A percentile compares a stretch with the other conserved stretches of the same genome.
phyloP scores from a whole-genome alignment of 805 yeast species.

The Cyberlindnera saturnus region DNA sequence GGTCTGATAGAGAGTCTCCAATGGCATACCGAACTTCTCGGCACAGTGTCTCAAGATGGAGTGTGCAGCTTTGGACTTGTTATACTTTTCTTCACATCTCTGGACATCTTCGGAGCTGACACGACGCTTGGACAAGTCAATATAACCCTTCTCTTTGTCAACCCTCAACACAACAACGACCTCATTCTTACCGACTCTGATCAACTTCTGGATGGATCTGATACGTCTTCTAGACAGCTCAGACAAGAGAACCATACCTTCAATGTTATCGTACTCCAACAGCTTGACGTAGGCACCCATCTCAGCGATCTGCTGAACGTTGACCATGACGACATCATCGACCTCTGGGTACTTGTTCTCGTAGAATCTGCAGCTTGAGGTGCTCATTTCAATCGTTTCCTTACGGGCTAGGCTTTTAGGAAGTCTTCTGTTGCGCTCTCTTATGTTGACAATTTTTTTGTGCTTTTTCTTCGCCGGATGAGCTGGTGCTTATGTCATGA shows the following conservation, averaged over 20 bases:
- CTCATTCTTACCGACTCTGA: slow-evolving; percentile 97
- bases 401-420: neutral
- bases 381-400: slow-evolving; percentile 42
- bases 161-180: slow-evolving; percentile 97
- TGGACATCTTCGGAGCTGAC: slow-evolving; percentile 96
- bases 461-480: too few relatives aligned
- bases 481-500: too few relatives aligned
- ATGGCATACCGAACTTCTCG: slow-evolving; percentile 84
- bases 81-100: slow-evolving; percentile 96
- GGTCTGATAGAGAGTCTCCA: slow-evolving; percentile 79
- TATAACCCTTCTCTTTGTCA: slow-evolving; percentile 97
- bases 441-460: too few relatives aligned
- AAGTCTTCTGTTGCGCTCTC: neutral
- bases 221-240: slow-evolving; percentile 98
- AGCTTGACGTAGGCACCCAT: slow-evolving; percentile 99
- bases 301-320: slow-evolving; percentile 96
- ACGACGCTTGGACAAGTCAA: slow-evolving; percentile 95
- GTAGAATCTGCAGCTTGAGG: slow-evolving; percentile 90
- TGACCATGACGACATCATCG: slow-evolving; percentile 98
- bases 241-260: slow-evolving; percentile 95
- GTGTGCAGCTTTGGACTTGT: slow-evolving; percentile 95
- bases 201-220: slow-evolving; percentile 93
- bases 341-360: slow-evolving; percentile 98
- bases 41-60: slow-evolving; percentile 98
- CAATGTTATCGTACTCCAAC: slow-evolving; percentile 95